A percentile compares a stretch with the other conserved stretches of the same genome.
These are phyloP conservation scores for Polyporus tsugae DNA, from an alignment of 1,284 basidiomycete species.

Conservation along the genomic window DNA sequence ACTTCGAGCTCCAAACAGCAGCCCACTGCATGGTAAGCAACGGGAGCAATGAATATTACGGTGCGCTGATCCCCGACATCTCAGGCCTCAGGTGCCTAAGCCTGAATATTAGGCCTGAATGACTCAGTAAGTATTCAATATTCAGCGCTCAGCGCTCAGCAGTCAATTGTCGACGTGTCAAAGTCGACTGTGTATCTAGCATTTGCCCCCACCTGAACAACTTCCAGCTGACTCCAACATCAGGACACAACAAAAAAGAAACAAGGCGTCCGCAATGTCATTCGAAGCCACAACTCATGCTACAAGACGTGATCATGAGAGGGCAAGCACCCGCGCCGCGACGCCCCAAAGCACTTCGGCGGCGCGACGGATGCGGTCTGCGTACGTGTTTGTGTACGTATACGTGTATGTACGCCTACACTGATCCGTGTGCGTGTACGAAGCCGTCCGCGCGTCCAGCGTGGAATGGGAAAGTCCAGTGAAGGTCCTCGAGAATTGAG, in stretches of 20 bases:
- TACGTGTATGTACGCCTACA: conserved; percentile 2
- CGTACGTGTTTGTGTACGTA: not conserved
- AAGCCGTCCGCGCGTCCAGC: conserved; percentile 1
- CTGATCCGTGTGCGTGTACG: not conserved
- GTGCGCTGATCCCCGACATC: too few species aligned
- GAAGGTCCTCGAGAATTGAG: not conserved
- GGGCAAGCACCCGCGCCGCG: conserved; percentile 1
- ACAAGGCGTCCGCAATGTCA: conserved; percentile 8
- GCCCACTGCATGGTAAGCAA: too few species aligned
- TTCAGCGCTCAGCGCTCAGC: too few species aligned
- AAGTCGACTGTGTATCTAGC: too few species aligned
- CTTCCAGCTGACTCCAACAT: not conserved
- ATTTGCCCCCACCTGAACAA: not conserved
- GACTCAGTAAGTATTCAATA: too few species aligned
- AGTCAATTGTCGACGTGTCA: too few species aligned
- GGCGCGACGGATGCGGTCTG: conserved; percentile 2
- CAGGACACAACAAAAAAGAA: too few species aligned
- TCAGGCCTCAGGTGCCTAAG: too few species aligned
- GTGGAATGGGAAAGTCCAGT: not conserved
- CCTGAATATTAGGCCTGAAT: too few species aligned
- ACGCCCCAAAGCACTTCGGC: conserved; percentile 14
- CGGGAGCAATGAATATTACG: too few species aligned
- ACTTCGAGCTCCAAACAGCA: not conserved
- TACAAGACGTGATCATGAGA: conserved; percentile 13
- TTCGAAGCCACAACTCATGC: conserved; percentile 21